Evolutionary conservation across 1,284 basidiomycete genomes (phyloP), one percentile per base, ranked within the genome.

Genomic region (Cryptococcus sp.): DNA sequence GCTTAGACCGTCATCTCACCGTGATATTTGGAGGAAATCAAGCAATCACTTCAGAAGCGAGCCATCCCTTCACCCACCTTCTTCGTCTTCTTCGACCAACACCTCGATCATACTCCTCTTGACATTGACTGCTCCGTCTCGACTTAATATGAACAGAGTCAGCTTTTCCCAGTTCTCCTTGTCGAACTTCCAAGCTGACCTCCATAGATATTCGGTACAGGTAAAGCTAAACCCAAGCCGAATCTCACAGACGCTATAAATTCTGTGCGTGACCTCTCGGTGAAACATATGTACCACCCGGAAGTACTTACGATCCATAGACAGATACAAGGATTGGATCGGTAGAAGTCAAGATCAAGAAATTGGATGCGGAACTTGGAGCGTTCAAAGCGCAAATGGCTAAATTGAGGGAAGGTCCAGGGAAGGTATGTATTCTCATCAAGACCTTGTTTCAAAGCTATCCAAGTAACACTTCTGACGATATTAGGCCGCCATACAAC

Each of bases 311-410:
- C 46, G 14, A 42, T 1, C 36, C 41, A 15, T 69, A 94, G 86
- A 98, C 94, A 71, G 96, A 99, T 75, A 76, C 83, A 0, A 85
- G 96, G 46, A 84, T 93, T 70, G 88, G 88, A 49, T 86, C 88
- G 7, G 90, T 98, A 64, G 92, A 98, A 75, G 93, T 97, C 72
- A 99, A 98, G 82, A 82, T 98, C 65, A 89, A 89, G 79, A 98
- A 98, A 76, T 83, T 98, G 31, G 95, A 98, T 73, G 91, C 87
- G 4, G 96, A 99, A 73, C 83, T 98, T 35, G 83, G 81, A 43
- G 82, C 90, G 53, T 98, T 97, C 80, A 93, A 95, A 77, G 90
- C 94, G 58, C 95, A 98, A 78, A 93, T 98, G 90, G 84, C 86
- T 69, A 95, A 93, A 77, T 82, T 98, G 76, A 83, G 90, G 33